phyloP scores from a whole-genome alignment of 148 eudicot genomes.

The Amaranthus cruentus region DNA sequence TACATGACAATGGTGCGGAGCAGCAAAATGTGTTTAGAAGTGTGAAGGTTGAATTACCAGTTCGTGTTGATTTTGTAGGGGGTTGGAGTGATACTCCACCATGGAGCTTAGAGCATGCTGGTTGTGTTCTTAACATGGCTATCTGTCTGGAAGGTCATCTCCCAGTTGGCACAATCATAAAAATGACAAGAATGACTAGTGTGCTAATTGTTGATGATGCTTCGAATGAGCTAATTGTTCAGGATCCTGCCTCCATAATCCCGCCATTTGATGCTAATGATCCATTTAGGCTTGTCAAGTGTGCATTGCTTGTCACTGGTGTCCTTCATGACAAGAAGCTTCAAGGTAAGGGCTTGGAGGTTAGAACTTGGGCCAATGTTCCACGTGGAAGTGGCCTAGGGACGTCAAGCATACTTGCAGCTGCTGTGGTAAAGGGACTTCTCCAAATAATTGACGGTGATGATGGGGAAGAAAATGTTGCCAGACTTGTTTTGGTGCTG shows the following conservation, averaged over 20 bases:
- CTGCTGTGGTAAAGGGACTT: constrained; percentile 96
- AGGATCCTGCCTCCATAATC: constrained; percentile 46
- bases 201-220: constrained; percentile 57
- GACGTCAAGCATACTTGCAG: constrained; percentile 96
- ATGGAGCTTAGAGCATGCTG: constrained; percentile 98
- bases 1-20: constrained; percentile 22
- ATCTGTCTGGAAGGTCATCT: constrained; percentile 70
- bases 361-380: constrained; percentile 90
- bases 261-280: constrained; percentile 75
- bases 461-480: constrained; percentile 75
- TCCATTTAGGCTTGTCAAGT: constrained; percentile 93
- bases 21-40: constrained; percentile 31
- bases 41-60: constrained; percentile 89
- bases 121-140: constrained; percentile 96
- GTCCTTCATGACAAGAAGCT: constrained; percentile 44
- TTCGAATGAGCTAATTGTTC: constrained; percentile 53
- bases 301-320: constrained; percentile 82
- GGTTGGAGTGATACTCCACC: constrained; percentile 99
- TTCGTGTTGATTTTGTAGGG: constrained; percentile 94
- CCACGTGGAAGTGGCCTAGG: constrained; percentile 99
- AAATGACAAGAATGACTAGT: constrained; percentile 43
- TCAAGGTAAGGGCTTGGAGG: constrained; percentile 48
- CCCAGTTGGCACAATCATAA: constrained; percentile 80
- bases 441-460: constrained; percentile 68
- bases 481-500: constrained; percentile 82